Percentiles rank a stretch among this genome's conserved stretches.
Conservation (phyloP, 2,329 filamentous ascomycete genomes). For the Nigrospora sphaerica region DNA sequence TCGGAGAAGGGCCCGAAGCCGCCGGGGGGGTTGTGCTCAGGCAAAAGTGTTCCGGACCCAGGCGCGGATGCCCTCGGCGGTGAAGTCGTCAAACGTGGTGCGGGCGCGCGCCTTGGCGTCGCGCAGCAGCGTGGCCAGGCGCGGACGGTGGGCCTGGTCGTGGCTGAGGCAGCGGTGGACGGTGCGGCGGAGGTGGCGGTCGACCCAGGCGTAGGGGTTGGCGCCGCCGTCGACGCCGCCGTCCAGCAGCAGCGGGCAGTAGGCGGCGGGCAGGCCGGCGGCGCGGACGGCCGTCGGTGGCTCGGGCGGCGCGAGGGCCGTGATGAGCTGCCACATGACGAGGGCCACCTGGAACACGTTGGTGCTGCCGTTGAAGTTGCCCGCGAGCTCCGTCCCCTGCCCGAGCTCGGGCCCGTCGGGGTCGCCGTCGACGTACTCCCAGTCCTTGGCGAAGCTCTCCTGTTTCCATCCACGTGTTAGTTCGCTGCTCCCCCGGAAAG, state of each 20-base stretch:
- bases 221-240: too few species aligned
- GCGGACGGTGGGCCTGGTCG: neutral
- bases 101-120: neutral
- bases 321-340: conserved; percentile 1
- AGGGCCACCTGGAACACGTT: neutral
- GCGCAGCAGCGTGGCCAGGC: neutral
- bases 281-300: neutral
- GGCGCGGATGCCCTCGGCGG: too few species aligned
- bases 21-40: too few species aligned
- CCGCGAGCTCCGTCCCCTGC: neutral
- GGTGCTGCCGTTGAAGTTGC: neutral
- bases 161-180: neutral
- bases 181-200: neutral
- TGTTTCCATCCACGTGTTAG: neutral
- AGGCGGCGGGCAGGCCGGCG: neutral
- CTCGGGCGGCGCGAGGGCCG: neutral
- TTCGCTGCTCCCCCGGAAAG: too few species aligned
- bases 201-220: neutral
- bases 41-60: too few species aligned
- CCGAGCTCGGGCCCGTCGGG: neutral
- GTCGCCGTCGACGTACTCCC: neutral
- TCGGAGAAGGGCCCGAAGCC: too few species aligned
- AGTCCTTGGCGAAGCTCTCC: neutral
- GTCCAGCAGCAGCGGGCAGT: neutral
- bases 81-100: too few species aligned